Conservation (phyloP, 2,329 filamentous ascomycete species). For the Aspergillus hiratsukae region DNA sequence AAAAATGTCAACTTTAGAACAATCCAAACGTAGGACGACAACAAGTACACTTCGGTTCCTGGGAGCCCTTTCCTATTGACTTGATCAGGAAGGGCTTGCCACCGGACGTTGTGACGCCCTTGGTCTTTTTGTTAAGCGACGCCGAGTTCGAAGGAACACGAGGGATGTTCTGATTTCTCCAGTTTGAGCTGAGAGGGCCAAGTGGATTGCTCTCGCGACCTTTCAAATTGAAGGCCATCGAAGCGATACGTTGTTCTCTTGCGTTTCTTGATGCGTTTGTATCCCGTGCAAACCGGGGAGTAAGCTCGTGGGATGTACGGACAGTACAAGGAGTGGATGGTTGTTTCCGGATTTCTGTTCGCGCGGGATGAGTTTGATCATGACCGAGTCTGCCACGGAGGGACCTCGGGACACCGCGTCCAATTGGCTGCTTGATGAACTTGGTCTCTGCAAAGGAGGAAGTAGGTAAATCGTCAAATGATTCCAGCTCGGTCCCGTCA, state of each 20-base stretch:
- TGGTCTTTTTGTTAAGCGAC: conserved; percentile 43
- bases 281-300: conserved; percentile 62
- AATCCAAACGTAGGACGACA: conserved; percentile 10
- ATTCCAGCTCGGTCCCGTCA: conserved; percentile 86
- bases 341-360: conserved; percentile 42
- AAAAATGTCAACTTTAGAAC: conserved; percentile 7
- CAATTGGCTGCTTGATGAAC: conserved; percentile 74
- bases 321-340: conserved; percentile 57
- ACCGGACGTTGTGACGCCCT: conserved; percentile 28
- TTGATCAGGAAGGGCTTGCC: conserved; percentile 83
- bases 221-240: conserved; percentile 32
- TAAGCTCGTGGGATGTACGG: conserved; percentile 45
- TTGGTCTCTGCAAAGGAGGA: conserved; percentile 75
- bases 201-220: conserved; percentile 44
- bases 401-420: conserved; percentile 63
- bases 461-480: conserved; percentile 91
- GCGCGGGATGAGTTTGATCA: conserved; percentile 28
- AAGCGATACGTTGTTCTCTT: conserved; percentile 56
- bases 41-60: conserved; percentile 72
- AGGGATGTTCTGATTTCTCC: conserved; percentile 53
- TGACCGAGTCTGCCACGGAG: conserved; percentile 49
- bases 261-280: conserved; percentile 63
- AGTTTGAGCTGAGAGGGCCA: conserved; percentile 53
- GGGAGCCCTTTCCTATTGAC: conserved; percentile 67
- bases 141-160: conserved; percentile 49